Conservation (phyloP, 2,329 filamentous ascomycete species). For the Arthrobotrys megalospora region DNA sequence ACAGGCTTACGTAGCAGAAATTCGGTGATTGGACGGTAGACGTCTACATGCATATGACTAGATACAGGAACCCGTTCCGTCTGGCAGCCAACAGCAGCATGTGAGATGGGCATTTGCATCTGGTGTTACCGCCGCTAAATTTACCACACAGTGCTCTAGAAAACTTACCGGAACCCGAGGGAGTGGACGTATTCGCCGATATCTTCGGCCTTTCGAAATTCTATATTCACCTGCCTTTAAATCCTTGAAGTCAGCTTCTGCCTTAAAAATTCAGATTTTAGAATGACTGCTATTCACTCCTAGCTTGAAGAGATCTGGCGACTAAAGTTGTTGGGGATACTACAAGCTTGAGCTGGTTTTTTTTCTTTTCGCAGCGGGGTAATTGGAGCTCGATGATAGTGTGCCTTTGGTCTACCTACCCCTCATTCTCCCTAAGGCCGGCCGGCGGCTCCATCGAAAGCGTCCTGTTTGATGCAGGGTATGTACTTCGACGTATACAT, state of each 20-base stretch:
- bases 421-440: conserved; percentile 24
- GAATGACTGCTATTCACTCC: not conserved
- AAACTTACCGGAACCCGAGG: not conserved
- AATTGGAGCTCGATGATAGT: conserved; percentile 1
- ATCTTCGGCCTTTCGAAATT: not conserved
- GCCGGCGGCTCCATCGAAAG: conserved; percentile 35
- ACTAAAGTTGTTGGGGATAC: not conserved
- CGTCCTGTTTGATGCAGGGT: conserved; percentile 12
- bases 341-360: not conserved
- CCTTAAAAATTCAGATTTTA: conserved; percentile 4
- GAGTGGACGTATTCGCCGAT: conserved; percentile 13
- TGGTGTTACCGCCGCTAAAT: conserved; percentile 4
- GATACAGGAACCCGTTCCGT: conserved; percentile 26
- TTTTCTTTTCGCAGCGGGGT: conserved; percentile 40
- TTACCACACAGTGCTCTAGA: not conserved
- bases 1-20: conserved; percentile 32
- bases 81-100: conserved; percentile 15
- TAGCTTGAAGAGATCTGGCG: conserved; percentile 6
- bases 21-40: conserved; percentile 20
- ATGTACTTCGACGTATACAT: conserved; percentile 37
- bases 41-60: not conserved
- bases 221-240: conserved; percentile 15
- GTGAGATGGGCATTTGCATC: conserved; percentile 21
- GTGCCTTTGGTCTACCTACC: not conserved
- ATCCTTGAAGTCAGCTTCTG: not conserved